Evolutionary conservation across 805 yeast species (phyloP), one percentile per base, ranked within the genome.

Genomic region (Ascoidea asiatica): DNA sequence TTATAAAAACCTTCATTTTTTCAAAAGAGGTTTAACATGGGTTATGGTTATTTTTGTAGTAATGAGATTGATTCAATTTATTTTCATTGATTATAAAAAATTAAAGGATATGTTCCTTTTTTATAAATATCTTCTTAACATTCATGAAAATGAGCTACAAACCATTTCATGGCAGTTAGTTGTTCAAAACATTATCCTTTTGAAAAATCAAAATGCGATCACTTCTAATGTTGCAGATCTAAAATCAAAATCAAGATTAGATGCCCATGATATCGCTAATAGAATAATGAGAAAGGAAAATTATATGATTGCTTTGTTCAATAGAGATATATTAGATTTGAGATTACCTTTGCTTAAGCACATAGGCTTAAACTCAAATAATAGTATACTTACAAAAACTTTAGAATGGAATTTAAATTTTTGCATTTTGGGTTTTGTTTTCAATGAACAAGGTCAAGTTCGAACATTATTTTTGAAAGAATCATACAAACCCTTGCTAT

Each of bases 231-330:
- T 60, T 17, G 60, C 65, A 1, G 89, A 82, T 56, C 67, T 78
- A 47, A 79, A 75, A 48, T 77, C 88, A 1, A 83, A 82, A 54
- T 75, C 77, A 43, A 69, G 89, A 50, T 69, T 92, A 44, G 90
- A 85, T 55, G 95, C 97, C 4, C 96, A 89, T 59, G 92, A 82
- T 54, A 85, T 92, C 43, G 97, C 97, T 13, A 94, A 92, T 57
- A 69, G 98, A 47, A 83, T 92, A 46, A 89, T 92, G 98, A 69
- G 99, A 48, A 85, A 80, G 52, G 98, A 92, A 48, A 92, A 92
- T 57, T 92, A 89, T 59, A 71, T 88, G 70, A 87, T 92, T 56
- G 96, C 97, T 1, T 62, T 92, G 52, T 79, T 85, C 54, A 89
- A 87, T 61, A 84, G 79, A 52, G 77, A 83, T 47, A 65, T 90